A percentile compares a stretch with the other conserved stretches of the same genome.
These are phyloP conservation scores for Blastobotrys robertii DNA, from an alignment of 805 yeast genomes.

Conservation along the genomic window DNA sequence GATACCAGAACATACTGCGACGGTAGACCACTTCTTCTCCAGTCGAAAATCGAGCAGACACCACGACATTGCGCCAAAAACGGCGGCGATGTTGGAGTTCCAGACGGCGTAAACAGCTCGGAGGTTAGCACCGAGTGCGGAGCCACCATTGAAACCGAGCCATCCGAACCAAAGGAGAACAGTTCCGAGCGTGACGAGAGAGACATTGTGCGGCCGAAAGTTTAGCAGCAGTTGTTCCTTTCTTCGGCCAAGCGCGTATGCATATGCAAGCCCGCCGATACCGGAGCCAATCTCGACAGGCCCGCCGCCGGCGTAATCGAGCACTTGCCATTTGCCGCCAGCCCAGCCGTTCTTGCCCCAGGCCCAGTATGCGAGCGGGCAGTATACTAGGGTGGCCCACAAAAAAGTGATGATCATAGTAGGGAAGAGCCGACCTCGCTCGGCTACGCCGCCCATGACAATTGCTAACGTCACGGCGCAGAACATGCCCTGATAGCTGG, in stretches of 20 bases:
- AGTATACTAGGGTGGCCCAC: conserved; percentile 88
- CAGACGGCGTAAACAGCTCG: conserved; percentile 82
- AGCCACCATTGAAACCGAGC: conserved; percentile 91
- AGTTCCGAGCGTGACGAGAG: conserved; percentile 85
- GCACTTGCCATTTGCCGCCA: conserved; percentile 67
- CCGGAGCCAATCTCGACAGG: conserved; percentile 93
- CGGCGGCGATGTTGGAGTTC: conserved; percentile 86
- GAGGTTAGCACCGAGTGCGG: conserved; percentile 72
- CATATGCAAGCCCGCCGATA: conserved; percentile 69
- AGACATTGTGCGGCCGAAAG: conserved; percentile 91
- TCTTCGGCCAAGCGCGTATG: conserved; percentile 51
- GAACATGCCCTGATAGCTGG: conserved; percentile 85
- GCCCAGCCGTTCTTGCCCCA: conserved; percentile 90
- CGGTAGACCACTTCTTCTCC: conserved; percentile 87
- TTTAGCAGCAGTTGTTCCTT: conserved; percentile 66
- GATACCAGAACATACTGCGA: conserved; percentile 90
- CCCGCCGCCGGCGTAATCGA: conserved; percentile 98
- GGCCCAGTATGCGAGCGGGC: conserved; percentile 93
- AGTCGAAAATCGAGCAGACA: conserved; percentile 79
- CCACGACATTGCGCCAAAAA: conserved; percentile 89
- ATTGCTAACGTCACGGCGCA: conserved; percentile 87
- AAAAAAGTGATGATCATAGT: conserved; percentile 70
- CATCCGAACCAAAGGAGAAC: conserved; percentile 86
- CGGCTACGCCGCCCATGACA: conserved; percentile 86
- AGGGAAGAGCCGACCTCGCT: conserved; percentile 84